These are phyloP conservation scores for Betula pendula DNA, from an alignment of 306 rosid genomes.

Conservation along the genomic window DNA sequence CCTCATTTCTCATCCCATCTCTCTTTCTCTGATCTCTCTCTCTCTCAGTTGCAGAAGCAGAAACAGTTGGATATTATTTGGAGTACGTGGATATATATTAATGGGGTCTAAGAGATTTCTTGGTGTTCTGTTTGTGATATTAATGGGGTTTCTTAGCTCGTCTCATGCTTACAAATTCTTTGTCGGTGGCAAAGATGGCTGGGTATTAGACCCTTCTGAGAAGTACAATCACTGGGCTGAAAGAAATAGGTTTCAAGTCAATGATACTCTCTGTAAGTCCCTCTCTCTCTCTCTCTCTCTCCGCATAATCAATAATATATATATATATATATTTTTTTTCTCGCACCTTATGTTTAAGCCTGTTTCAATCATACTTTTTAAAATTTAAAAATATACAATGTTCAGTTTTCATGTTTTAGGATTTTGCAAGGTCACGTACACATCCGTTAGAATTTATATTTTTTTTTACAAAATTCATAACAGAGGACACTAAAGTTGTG, in stretches of 20 bases:
- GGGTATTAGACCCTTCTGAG: conserved; percentile 63
- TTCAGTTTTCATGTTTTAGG: too few relatives aligned
- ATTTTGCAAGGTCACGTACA: too few relatives aligned
- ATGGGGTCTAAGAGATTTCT: conserved; percentile 31
- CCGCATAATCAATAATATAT: too few relatives aligned
- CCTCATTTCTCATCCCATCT: neutral
- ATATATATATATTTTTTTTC: too few relatives aligned
- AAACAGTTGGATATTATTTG: neutral
- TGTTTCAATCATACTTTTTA: too few relatives aligned
- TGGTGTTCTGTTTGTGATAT: conserved; percentile 19
- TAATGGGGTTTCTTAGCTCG: conserved; percentile 21
- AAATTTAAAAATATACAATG: too few relatives aligned
- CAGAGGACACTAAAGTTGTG: too few relatives aligned
- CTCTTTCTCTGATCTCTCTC: neutral
- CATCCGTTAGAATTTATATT: too few relatives aligned
- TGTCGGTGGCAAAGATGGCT: conserved; percentile 73
- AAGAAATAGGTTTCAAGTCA: conserved; percentile 61
- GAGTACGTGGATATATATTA: neutral
- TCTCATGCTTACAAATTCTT: conserved; percentile 34
- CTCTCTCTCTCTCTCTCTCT: conserved; percentile 5
- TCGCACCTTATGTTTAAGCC: too few relatives aligned
- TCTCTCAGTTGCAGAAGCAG: neutral
- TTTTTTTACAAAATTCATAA: too few relatives aligned
- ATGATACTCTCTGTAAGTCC: conserved; percentile 68
- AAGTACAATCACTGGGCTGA: conserved; percentile 60